phyloP scores from a whole-genome alignment of 129 eudicot genomes.

The Chrysanthemum seticuspe region DNA sequence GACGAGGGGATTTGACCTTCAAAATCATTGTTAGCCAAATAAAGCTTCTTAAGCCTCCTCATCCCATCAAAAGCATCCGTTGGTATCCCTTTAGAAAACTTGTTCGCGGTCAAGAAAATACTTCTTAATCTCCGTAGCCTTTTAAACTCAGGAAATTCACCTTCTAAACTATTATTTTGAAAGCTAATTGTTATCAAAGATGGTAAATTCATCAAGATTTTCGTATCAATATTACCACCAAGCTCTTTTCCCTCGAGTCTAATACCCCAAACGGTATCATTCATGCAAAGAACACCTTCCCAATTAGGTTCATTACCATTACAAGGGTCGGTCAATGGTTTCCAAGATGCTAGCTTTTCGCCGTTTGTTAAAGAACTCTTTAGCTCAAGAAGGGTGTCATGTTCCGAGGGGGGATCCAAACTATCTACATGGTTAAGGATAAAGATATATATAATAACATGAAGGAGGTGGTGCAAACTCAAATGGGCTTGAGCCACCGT shows the following conservation, averaged over 20 bases:
- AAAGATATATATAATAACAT: slow-evolving; percentile 17
- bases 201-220: slow-evolving; percentile 37
- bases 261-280: slow-evolving; percentile 56
- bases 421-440: slow-evolving; percentile 15
- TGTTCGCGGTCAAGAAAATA: slow-evolving; percentile 53
- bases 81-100: slow-evolving; percentile 50
- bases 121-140: slow-evolving; percentile 35
- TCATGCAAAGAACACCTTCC: slow-evolving; percentile 55
- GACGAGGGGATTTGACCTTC: slow-evolving; percentile 56
- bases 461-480: slow-evolving; percentile 7
- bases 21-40: slow-evolving; percentile 54
- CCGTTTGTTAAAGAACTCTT: slow-evolving; percentile 43
- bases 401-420: slow-evolving; percentile 42
- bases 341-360: slow-evolving; percentile 45
- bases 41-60: slow-evolving; percentile 52
- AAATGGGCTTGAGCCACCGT: slow-evolving; percentile 26
- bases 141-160: slow-evolving; percentile 47
- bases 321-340: slow-evolving; percentile 44
- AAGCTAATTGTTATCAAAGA: slow-evolving; percentile 54
- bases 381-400: slow-evolving; percentile 55
- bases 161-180: slow-evolving; percentile 63
- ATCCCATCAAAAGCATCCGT: slow-evolving; percentile 50
- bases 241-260: slow-evolving; percentile 66
- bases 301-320: slow-evolving; percentile 39
- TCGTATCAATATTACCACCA: slow-evolving; percentile 46